These are phyloP conservation scores for Thelonectria rubi DNA, from an alignment of 2,329 filamentous ascomycete genomes.

Conservation along the genomic window DNA sequence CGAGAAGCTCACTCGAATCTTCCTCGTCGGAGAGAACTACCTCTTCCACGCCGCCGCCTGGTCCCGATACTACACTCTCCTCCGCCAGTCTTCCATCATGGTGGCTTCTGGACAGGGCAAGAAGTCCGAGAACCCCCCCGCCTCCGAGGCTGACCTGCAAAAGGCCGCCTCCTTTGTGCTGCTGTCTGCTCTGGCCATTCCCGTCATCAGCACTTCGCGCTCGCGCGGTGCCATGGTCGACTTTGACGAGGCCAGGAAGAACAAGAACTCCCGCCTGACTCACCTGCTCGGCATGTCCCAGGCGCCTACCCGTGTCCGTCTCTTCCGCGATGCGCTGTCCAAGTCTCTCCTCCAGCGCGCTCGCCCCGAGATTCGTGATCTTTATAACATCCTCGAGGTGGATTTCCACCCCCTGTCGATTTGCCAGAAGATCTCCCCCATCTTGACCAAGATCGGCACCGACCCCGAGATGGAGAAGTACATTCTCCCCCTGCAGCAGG, in stretches of 20 bases:
- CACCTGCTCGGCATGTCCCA: constrained; percentile 94
- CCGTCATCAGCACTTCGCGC: constrained; percentile 97
- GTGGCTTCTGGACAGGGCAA: constrained; percentile 86
- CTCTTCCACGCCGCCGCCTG: constrained; percentile 98
- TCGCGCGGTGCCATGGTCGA: constrained; percentile 96
- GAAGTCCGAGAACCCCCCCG: constrained; percentile 93
- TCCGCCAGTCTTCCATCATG: constrained; percentile 86
- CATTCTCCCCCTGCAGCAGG: constrained; percentile 93
- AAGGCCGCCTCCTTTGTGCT: constrained; percentile 96
- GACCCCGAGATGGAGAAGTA: constrained; percentile 98
- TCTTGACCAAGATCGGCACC: constrained; percentile 89
- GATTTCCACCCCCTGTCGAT: constrained; percentile 99
- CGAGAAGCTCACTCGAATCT: constrained; percentile 98
- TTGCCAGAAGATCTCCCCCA: constrained; percentile 98
- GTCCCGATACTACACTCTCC: constrained; percentile 96
- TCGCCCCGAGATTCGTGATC: constrained; percentile 91
- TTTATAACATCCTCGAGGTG: constrained; percentile 98
- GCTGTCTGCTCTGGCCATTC: constrained; percentile 94
- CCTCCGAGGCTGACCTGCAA: constrained; percentile 88
- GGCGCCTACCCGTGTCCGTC: constrained; percentile 84
- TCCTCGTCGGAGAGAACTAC: constrained; percentile 99
- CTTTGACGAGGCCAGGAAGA: constrained; percentile 96
- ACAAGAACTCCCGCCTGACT: constrained; percentile 97
- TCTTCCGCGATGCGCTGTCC: constrained; percentile 96
- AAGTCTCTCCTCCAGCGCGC: constrained; percentile 94